Percentiles rank a stretch among this genome's conserved stretches.
phyloP scores from a whole-genome alignment of 225 moss, liverwort and hornwort species.

The Sphagnum tenellum region DNA sequence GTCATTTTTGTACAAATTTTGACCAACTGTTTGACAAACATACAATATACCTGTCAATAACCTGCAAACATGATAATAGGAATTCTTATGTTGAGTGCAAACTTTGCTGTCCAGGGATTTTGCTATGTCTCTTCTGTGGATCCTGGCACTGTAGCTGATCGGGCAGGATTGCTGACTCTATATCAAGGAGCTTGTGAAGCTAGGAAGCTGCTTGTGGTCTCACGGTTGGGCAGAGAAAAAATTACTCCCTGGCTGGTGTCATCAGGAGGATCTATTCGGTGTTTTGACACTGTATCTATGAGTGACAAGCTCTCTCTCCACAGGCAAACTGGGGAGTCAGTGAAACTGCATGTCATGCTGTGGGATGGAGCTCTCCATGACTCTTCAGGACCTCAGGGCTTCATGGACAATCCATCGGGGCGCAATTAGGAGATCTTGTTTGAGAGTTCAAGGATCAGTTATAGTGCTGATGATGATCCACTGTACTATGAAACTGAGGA shows the following conservation, averaged over 20 bases:
- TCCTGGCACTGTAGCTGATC: constrained; percentile 52
- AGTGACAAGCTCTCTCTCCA: constrained; percentile 52
- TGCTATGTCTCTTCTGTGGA: constrained; percentile 59
- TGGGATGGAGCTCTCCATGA: constrained; percentile 47
- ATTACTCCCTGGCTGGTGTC: constrained; percentile 59
- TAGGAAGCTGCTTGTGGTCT: constrained; percentile 50
- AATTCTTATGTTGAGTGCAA: too few relatives aligned
- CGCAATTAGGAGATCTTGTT: too few relatives aligned
- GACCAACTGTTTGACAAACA: too few relatives aligned
- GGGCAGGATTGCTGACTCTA: constrained; percentile 46
- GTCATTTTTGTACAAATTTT: too few relatives aligned
- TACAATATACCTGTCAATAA: too few relatives aligned
- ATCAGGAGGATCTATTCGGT: constrained; percentile 48
- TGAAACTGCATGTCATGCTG: constrained; percentile 53
- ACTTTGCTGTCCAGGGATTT: constrained; percentile 29
- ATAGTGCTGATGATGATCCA: too few relatives aligned
- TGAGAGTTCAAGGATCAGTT: too few relatives aligned
- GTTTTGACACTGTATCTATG: constrained; percentile 56
- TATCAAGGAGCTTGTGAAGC: constrained; percentile 51
- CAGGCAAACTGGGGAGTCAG: constrained; percentile 47
- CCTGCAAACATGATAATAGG: too few relatives aligned
- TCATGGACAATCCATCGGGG: too few relatives aligned
- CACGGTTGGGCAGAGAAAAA: constrained; percentile 52
- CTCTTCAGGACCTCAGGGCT: too few relatives aligned
- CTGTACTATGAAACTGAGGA: too few relatives aligned